Conservation (phyloP, 441 rosid genomes). For the Erodium moschatum region DNA sequence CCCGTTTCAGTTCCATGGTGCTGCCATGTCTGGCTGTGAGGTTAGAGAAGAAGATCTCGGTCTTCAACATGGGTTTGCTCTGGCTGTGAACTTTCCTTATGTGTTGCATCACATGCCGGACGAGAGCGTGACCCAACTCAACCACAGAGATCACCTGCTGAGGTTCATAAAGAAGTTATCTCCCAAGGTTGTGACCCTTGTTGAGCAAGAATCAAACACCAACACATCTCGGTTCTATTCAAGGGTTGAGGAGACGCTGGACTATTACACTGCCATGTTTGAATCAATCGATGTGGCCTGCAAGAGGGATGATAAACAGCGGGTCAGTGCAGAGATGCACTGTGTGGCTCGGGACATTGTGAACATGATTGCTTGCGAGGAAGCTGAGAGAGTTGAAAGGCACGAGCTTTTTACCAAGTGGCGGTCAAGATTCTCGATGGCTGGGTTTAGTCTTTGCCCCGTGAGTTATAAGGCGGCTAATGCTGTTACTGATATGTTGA, state of each 20-base stretch:
- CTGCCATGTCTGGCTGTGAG: constrained; percentile 46
- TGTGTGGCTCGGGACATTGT: constrained; percentile 72
- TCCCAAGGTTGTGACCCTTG: constrained; percentile 50
- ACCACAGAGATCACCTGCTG: constrained; percentile 49
- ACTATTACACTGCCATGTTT: constrained; percentile 52
- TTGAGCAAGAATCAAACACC: constrained; percentile 64
- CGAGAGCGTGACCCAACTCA: constrained; percentile 52
- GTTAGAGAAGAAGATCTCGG: constrained; percentile 36
- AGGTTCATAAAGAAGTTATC: constrained; percentile 51
- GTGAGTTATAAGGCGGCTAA: constrained; percentile 27
- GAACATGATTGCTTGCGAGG: constrained; percentile 67
- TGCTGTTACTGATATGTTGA: constrained; percentile 29
- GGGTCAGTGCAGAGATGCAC: constrained; percentile 64
- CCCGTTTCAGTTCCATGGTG: constrained; percentile 45
- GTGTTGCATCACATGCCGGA: constrained; percentile 64
- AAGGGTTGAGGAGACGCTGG: constrained; percentile 44
- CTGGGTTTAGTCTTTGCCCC: constrained; percentile 38
- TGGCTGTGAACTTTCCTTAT: constrained; percentile 57
- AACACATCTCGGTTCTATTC: constrained; percentile 51
- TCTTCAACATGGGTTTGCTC: constrained; percentile 41
- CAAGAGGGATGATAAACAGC: constrained; percentile 38
- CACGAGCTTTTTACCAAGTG: constrained; percentile 60
- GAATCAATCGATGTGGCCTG: constrained; percentile 50
- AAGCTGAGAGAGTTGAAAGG: constrained; percentile 52
- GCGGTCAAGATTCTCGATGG: constrained; percentile 45